Conservation (phyloP, 805 yeast species). For the Teunomyces cretensis region DNA sequence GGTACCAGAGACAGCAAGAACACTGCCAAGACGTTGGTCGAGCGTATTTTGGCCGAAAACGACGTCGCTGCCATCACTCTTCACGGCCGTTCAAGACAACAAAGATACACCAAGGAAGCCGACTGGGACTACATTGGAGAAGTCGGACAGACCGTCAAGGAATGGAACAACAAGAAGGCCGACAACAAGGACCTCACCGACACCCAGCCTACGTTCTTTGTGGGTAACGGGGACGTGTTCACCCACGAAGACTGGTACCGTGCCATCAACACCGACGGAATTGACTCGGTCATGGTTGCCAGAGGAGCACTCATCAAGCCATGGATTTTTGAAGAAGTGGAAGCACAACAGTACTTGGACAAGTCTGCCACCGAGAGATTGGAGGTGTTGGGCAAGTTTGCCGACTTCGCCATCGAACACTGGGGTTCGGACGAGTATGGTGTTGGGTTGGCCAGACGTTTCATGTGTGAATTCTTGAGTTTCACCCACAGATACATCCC, state of each 20-base stretch:
- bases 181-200: slow-evolving; percentile 57
- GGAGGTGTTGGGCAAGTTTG: slow-evolving; percentile 66
- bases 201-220: slow-evolving; percentile 67
- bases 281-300: slow-evolving; percentile 96
- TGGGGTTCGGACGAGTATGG: slow-evolving; percentile 99
- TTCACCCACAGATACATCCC: slow-evolving; percentile 95
- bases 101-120: slow-evolving; percentile 86
- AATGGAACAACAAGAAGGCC: slow-evolving; percentile 48
- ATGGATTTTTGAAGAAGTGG: slow-evolving; percentile 97
- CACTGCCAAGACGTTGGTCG: slow-evolving; percentile 77
- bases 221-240: slow-evolving; percentile 94
- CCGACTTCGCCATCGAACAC: slow-evolving; percentile 83
- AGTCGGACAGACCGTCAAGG: slow-evolving; percentile 68
- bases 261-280: slow-evolving; percentile 61
- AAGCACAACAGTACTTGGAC: slow-evolving; percentile 84
- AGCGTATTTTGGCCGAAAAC: slow-evolving; percentile 69
- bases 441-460: slow-evolving; percentile 81
- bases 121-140: slow-evolving; percentile 88
- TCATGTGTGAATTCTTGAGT: slow-evolving; percentile 89
- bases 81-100: slow-evolving; percentile 96
- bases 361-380: slow-evolving; percentile 88
- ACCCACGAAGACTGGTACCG: slow-evolving; percentile 86
- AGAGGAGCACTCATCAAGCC: slow-evolving; percentile 98
- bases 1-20: slow-evolving; percentile 86
- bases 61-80: slow-evolving; percentile 88